phyloP scores from a whole-genome alignment of 805 yeast genomes.

The Lachancea lanzarotensis region DNA sequence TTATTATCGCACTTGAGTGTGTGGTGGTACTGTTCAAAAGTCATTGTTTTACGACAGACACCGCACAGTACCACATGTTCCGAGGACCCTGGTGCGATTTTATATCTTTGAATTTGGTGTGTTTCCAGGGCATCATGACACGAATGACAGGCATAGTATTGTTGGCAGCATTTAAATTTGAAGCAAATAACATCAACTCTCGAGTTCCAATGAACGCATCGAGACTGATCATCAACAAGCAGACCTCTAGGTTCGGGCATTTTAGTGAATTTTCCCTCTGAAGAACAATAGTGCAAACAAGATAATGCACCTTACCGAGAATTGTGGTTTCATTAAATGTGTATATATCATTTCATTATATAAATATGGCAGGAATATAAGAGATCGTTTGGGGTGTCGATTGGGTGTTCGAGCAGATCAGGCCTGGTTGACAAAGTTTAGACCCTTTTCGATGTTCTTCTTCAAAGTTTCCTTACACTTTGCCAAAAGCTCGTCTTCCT shows the following conservation, averaged over 20 bases:
- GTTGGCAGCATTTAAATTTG: constrained; percentile 29
- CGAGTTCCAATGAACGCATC: constrained; percentile 32
- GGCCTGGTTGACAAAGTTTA: constrained; percentile 70
- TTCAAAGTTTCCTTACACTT: constrained; percentile 83
- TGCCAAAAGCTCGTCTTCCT: constrained; percentile 79
- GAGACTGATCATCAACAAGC: constrained; percentile 22
- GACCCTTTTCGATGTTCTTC: constrained; percentile 92
- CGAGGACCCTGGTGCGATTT: constrained; percentile 5
- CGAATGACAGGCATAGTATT: constrained; percentile 26
- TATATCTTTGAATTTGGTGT: constrained; percentile 17
- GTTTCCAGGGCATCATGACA: constrained; percentile 23
- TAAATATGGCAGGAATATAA: background rate
- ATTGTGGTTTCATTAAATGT: background rate
- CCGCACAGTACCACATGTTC: constrained; percentile 26
- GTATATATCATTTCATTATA: constrained; percentile 1
- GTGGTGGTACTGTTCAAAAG: constrained; percentile 20
- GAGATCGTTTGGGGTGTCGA: background rate
- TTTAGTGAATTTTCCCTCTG: too few relatives aligned
- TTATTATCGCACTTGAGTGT: background rate
- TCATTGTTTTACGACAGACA: constrained; percentile 23
- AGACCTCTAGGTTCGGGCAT: constrained; percentile 15
- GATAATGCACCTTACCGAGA: background rate
- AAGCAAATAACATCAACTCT: constrained; percentile 28
- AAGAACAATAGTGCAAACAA: background rate
- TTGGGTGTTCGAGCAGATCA: constrained; percentile 32